Evolutionary conservation across 2,329 filamentous ascomycete genomes (phyloP), one percentile per base, ranked within the genome.

Genomic region (Epichloe sp.): DNA sequence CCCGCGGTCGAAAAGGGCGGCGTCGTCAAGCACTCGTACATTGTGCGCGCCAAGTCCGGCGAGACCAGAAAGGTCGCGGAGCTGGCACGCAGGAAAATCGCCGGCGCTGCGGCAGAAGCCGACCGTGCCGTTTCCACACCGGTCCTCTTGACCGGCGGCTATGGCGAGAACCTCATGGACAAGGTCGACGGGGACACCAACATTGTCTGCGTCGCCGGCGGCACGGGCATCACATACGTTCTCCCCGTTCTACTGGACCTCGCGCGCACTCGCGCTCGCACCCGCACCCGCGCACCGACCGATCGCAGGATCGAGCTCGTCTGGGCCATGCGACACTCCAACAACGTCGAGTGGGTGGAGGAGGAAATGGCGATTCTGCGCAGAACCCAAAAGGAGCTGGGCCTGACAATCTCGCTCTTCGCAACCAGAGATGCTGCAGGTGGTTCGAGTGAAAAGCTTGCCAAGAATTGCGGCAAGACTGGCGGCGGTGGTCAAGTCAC

Each of bases 101-200:
- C 64, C 1, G 55, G 49, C 1, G 55, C 56, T 1, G 62, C 60
- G 2, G 19, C 19, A 19, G 19, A 19, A 2, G 44, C 41, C 0
- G 50, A 54, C 1, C 49, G 65, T 0, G 44, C 49, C 1, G 46
- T 55, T 0, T 74, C 70, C 0, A 79, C 79, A 0, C 69, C 78
- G 0, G 71, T 85, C 1, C 72, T 86, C 34, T 65, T 86, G 2
- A 77, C 76, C 0, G 82, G 83, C 0, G 76, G 81, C 0, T 86
- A 86, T 55, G 82, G 83, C 3, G 73, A 75, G 51, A 62, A 67
- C 6, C 72, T 76, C 42, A 58, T 70, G 34, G 65, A 71, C 5
- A 62, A 68, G 35, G 50, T 76, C 52, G 65, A 68, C 41, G 57
- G 64, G 0, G 63, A 70, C 46, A 68, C 67, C 46, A 71, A 71